Conservation (phyloP, 129 eudicot species). For the Smallanthus sonchifolius region DNA sequence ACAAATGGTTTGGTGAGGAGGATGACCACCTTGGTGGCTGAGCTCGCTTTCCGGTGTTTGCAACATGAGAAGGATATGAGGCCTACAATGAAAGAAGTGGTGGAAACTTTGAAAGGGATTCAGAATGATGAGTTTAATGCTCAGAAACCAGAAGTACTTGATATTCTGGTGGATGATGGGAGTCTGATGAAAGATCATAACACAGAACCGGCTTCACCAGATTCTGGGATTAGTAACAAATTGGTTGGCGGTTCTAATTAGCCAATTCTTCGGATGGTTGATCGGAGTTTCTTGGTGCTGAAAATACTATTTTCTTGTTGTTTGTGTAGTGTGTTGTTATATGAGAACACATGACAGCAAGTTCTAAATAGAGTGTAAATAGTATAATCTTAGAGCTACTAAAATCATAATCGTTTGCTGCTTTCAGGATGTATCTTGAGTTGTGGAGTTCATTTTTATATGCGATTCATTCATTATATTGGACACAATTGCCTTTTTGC, state of each 20-base stretch:
- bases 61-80: slow-evolving; percentile 74
- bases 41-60: slow-evolving; percentile 64
- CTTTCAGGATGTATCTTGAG: background rate
- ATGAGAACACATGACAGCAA: background rate
- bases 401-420: slow-evolving; percentile 1
- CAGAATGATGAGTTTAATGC: slow-evolving; percentile 39
- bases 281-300: background rate
- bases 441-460: slow-evolving; percentile 1
- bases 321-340: background rate
- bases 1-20: slow-evolving; percentile 40
- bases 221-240: background rate
- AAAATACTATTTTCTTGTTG: background rate
- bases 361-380: slow-evolving; percentile 39
- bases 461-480: background rate
- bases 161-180: slow-evolving; percentile 50
- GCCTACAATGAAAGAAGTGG: slow-evolving; percentile 76
- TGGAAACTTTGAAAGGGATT: slow-evolving; percentile 48
- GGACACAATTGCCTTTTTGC: background rate
- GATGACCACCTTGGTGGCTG: slow-evolving; percentile 59
- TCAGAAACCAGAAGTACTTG: slow-evolving; percentile 47
- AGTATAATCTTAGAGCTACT: slow-evolving; percentile 20
- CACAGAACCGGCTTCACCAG: background rate
- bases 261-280: background rate
- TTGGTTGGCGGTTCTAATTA: background rate
- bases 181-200: background rate